Conservation (phyloP, 108 stramenopile genomes). For the Heterococcus sp. region DNA sequence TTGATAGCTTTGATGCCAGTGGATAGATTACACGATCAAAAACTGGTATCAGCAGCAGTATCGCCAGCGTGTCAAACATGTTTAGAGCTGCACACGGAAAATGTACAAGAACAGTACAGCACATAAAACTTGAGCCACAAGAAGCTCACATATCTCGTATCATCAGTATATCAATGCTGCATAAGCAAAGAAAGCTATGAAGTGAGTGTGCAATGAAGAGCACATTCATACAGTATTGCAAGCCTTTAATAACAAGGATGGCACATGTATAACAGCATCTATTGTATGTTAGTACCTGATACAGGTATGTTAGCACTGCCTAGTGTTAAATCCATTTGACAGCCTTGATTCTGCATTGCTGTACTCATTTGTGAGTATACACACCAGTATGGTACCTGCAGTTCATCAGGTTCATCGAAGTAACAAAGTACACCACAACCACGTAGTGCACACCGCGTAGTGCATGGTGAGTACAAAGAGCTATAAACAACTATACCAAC, state of each 20-base stretch:
- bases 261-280: too few relatives aligned
- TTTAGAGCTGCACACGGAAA: constrained; percentile 41
- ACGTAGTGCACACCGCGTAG: too few relatives aligned
- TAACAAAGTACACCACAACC: too few relatives aligned
- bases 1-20: constrained; percentile 32
- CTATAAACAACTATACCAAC: background rate
- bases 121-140: background rate
- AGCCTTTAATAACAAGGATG: too few relatives aligned
- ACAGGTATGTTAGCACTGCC: background rate
- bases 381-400: constrained; percentile 52
- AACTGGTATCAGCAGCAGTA: constrained; percentile 51
- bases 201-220: too few relatives aligned
- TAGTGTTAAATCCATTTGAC: constrained; percentile 53
- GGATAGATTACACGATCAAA: constrained; percentile 44
- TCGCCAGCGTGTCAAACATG: constrained; percentile 50
- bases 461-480: too few relatives aligned
- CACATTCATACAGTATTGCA: too few relatives aligned
- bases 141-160: too few relatives aligned
- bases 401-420: background rate
- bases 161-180: constrained; percentile 12
- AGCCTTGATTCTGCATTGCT: constrained; percentile 49
- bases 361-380: constrained; percentile 55
- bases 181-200: too few relatives aligned
- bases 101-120: background rate
- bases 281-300: too few relatives aligned